Conservation (phyloP, 306 rosid genomes). For the Coriaria nepalensis region DNA sequence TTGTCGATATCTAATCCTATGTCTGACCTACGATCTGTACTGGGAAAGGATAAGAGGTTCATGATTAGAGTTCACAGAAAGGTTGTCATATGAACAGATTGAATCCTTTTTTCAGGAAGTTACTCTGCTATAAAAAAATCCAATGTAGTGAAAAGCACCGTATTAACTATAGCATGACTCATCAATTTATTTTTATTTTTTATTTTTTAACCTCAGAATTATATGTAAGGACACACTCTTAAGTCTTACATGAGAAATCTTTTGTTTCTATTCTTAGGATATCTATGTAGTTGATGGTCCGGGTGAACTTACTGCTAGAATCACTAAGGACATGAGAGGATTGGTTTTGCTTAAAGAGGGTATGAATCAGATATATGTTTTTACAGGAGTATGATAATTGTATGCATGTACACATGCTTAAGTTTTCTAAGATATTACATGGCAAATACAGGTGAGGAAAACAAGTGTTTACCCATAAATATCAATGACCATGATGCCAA, state of each 20-base stretch:
- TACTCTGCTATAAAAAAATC: not conserved
- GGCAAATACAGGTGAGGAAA: constrained; percentile 2
- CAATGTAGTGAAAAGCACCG: not conserved
- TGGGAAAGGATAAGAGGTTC: constrained; percentile 18
- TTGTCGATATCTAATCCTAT: constrained; percentile 9
- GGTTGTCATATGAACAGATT: too few relatives aligned
- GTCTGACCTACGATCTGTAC: constrained; percentile 11
- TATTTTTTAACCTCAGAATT: not conserved
- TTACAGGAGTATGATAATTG: not conserved
- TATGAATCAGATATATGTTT: not conserved
- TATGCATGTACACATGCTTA: not conserved
- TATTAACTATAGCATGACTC: not conserved
- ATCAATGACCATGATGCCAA: constrained; percentile 17
- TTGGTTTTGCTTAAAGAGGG: constrained; percentile 3
- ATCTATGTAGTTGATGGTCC: constrained; percentile 8
- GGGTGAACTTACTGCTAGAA: not conserved
- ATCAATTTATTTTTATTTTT: not conserved
- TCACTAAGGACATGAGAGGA: not conserved
- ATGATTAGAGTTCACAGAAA: not conserved
- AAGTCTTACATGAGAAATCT: not conserved
- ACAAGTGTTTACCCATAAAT: not conserved
- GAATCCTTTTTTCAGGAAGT: too few relatives aligned
- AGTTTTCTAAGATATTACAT: not conserved
- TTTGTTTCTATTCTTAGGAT: constrained; percentile 22
- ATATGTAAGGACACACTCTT: not conserved